phyloP scores from a whole-genome alignment of 2,329 filamentous ascomycete genomes.

The Fulvia fulva region DNA sequence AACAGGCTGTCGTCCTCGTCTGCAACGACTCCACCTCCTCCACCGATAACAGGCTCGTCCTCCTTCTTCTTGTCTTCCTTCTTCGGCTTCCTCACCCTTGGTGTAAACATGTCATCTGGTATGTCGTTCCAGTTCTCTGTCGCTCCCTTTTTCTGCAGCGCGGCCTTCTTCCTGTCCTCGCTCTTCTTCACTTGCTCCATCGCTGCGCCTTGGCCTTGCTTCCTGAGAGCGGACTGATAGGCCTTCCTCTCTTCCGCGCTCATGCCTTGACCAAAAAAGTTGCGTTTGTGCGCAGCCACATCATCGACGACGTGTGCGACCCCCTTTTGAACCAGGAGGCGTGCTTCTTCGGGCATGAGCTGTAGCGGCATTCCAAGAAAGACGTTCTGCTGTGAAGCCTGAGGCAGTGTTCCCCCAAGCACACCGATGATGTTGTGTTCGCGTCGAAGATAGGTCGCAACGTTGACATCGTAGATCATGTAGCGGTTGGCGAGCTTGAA shows the following conservation, averaged over 20 bases:
- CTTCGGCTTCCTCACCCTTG: conserved; percentile 15
- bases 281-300: conserved; percentile 62
- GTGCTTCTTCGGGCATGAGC: conserved; percentile 85
- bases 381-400: conserved; percentile 90
- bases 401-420: conserved; percentile 80
- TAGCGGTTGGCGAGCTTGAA: conserved; percentile 76
- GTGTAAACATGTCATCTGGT: conserved; percentile 33
- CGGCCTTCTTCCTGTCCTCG: conserved; percentile 48
- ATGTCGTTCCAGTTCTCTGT: conserved; percentile 34
- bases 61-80: conserved; percentile 13
- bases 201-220: conserved; percentile 52
- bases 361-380: conserved; percentile 87
- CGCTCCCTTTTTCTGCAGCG: conserved; percentile 41
- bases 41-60: conserved; percentile 5
- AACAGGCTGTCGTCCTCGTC: conserved; percentile 31
- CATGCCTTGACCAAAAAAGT: conserved; percentile 50
- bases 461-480: conserved; percentile 82
- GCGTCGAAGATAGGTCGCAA: conserved; percentile 72
- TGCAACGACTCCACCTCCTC: conserved; percentile 8
- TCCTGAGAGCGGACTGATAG: conserved; percentile 56
- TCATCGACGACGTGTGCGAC: conserved; percentile 81
- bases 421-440: conserved; percentile 81
- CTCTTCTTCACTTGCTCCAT: conserved; percentile 45
- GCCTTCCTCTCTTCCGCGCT: conserved; percentile 55
- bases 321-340: conserved; percentile 71